Conservation (phyloP, 495 filamentous ascomycete species). For the Neurospora discreta region DNA sequence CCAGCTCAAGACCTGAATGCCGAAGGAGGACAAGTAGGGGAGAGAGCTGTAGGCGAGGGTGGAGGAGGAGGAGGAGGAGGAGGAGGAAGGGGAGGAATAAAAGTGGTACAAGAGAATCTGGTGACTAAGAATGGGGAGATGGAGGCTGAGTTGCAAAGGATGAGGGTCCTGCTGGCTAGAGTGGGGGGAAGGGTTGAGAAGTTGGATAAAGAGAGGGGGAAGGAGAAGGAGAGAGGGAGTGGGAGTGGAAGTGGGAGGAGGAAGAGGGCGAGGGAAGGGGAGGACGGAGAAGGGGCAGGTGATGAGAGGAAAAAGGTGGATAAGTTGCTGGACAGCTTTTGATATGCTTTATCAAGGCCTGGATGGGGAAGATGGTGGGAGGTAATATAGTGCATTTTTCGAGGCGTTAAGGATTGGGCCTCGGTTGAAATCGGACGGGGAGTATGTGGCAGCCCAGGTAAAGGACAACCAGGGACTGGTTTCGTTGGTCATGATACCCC, state of each 20-base stretch:
- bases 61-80: constrained; percentile 2
- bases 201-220: constrained; percentile 15
- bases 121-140: constrained; percentile 64
- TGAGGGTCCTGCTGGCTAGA: constrained; percentile 62
- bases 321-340: constrained; percentile 26
- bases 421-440: background rate
- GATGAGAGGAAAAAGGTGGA: constrained; percentile 32
- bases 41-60: background rate
- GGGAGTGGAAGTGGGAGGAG: background rate
- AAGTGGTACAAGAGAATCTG: constrained; percentile 65
- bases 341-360: background rate
- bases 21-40: background rate
- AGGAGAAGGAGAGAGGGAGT: constrained; percentile 1
- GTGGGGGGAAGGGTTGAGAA: constrained; percentile 50
- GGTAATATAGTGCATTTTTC: background rate
- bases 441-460: background rate
- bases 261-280: background rate
- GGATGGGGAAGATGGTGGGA: background rate
- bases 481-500: background rate
- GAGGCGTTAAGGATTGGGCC: background rate
- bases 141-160: constrained; percentile 60
- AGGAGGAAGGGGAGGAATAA: constrained; percentile 4
- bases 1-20: background rate
- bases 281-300: constrained; percentile 17
- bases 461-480: background rate